phyloP scores from a whole-genome alignment of 1,284 basidiomycete genomes.

The Meira miltonrushii region DNA sequence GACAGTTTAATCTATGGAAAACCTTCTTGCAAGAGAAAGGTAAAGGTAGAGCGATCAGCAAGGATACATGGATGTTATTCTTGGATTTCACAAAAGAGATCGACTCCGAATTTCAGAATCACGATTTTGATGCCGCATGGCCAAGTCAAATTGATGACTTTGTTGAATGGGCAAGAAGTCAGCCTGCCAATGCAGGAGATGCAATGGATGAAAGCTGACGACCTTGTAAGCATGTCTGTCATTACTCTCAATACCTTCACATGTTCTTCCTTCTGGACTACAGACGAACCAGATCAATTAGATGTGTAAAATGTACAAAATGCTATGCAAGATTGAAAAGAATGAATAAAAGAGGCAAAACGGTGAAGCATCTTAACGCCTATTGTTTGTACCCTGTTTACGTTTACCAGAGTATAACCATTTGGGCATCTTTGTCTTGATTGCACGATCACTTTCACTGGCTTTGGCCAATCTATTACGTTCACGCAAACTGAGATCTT shows the following conservation, averaged over 20 bases:
- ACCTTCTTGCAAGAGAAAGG: constrained; percentile 69
- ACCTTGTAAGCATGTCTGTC: not conserved
- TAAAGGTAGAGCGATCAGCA: constrained; percentile 72
- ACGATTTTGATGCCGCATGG: constrained; percentile 83
- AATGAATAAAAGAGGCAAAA: constrained; percentile 1
- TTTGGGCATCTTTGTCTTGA: constrained; percentile 48
- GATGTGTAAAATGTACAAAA: constrained; percentile 3
- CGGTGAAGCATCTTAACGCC: constrained; percentile 18
- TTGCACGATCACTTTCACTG: constrained; percentile 46
- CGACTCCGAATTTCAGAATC: constrained; percentile 71
- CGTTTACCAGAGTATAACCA: constrained; percentile 51
- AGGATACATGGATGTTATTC: constrained; percentile 89
- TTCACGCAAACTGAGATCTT: constrained; percentile 37
- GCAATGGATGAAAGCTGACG: constrained; percentile 27
- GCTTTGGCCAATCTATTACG: constrained; percentile 45
- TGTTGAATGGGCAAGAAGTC: constrained; percentile 56
- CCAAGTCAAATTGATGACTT: constrained; percentile 83
- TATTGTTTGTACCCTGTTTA: constrained; percentile 46
- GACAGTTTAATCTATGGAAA: constrained; percentile 75
- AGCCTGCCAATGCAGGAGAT: constrained; percentile 14
- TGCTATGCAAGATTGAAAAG: not conserved
- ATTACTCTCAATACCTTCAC: not conserved
- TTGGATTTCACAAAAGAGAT: constrained; percentile 75
- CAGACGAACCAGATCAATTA: no score
- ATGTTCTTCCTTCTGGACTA: no score